phyloP scores from a whole-genome alignment of 371 early-diverging fungal species.

The Chytridium lagenaria region DNA sequence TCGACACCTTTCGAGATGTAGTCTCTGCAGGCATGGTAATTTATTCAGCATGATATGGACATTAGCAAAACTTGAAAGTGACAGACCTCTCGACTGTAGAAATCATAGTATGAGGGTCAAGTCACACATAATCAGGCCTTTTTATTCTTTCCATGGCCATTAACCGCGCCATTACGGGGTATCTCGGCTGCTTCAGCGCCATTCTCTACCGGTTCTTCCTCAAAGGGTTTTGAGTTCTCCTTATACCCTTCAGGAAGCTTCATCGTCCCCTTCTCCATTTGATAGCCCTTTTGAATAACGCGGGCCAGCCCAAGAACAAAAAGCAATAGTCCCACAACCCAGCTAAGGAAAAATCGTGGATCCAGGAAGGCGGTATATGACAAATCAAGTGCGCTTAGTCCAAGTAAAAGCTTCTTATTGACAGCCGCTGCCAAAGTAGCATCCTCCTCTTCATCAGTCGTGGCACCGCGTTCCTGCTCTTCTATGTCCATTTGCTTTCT shows the following conservation, averaged over 20 bases:
- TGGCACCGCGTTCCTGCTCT: background rate
- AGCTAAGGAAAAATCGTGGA: constrained; percentile 32
- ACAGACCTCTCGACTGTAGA: constrained; percentile 3
- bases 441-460: background rate
- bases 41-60: too few species aligned
- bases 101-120: background rate
- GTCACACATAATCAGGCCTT: background rate
- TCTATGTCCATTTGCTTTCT: constrained; percentile 13
- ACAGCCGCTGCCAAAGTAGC: too few species aligned
- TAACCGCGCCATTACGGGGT: too few species aligned
- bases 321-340: constrained; percentile 33
- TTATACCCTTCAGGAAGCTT: constrained; percentile 29
- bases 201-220: too few species aligned
- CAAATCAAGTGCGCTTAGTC: constrained; percentile 19
- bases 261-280: constrained; percentile 32
- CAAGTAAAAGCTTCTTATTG: background rate
- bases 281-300: constrained; percentile 34
- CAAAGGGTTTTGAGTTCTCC: too few species aligned
- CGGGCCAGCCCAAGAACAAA: constrained; percentile 35
- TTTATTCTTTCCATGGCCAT: background rate
- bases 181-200: too few species aligned
- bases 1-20: constrained; percentile 86
- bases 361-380: constrained; percentile 22
- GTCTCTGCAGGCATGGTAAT: constrained; percentile 49
- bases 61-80: background rate